Evolutionary conservation across 768 basidiomycete genomes (phyloP).

Genomic region (Pilatotrama ljubarskyi): DNA sequence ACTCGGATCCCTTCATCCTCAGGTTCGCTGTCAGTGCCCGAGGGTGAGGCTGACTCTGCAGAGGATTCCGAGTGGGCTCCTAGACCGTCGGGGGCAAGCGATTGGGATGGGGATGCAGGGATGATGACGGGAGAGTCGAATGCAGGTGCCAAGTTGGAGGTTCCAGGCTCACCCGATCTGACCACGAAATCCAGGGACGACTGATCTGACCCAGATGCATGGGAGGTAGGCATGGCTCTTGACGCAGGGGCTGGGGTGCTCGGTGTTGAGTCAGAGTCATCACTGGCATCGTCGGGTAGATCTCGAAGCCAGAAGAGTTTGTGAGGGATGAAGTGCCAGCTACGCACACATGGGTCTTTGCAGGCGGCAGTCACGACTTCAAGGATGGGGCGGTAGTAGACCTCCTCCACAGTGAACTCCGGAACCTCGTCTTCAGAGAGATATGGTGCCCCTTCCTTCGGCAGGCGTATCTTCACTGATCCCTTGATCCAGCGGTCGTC

Average conservation of each 20-base stretch:
- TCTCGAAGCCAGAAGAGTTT: not conserved
- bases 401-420: conserved; percentile 29
- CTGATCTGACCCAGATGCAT: no score
- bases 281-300: no score
- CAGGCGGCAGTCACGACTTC: conserved; percentile 28
- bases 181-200: no score
- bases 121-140: not conserved
- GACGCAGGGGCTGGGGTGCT: no score
- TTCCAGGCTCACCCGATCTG: no score
- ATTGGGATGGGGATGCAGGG: no score
- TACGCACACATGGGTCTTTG: not conserved
- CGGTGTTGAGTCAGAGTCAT: no score
- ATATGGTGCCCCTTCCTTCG: conserved; percentile 17
- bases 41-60: not conserved
- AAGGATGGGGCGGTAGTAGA: conserved; percentile 30
- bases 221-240: no score
- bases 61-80: no score
- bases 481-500: conserved; percentile 18
- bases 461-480: conserved; percentile 24
- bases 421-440: conserved; percentile 31
- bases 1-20: not conserved
- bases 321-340: conserved; percentile 11
- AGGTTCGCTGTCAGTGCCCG: not conserved
- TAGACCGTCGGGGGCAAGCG: no score
- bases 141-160: no score